Evolutionary conservation across 2,329 filamentous ascomycete genomes (phyloP), one percentile per base, ranked within the genome.

Genomic region (Pseudopyrenochaeta lycopersici): DNA sequence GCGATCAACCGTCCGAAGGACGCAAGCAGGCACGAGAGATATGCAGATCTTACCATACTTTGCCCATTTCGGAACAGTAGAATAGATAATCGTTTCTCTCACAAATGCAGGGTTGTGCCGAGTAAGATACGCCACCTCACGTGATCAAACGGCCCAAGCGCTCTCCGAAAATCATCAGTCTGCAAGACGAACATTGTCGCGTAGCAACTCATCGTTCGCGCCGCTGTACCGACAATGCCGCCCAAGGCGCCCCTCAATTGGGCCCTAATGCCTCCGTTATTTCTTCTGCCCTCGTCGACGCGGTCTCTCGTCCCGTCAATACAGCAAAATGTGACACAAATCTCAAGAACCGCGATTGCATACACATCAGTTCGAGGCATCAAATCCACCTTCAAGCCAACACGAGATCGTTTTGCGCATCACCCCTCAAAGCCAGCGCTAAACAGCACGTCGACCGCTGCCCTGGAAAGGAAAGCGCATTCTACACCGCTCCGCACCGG

Each of bases 401-500:
- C 80, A 38, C 69, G 74, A 54, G 80, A 77, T 62, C 82, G 81
- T 56, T 87, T 84, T 77, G 83, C 85, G 68, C 74, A 81, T 68
- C 74, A 78, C 56, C 77, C 79, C 52, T 74, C 76, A 39, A 78
- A 84, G 14, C 72, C 79, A 6, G 73, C 83, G n/a, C 80, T 89
- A 31, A 77, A 81, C 50, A 80, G 84, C 52, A 84, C 83, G 9
- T 80, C 81, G 7, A 79, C 81, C 2, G 85, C 84, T n/a, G 87
- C 87, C 2, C 80, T 88, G 50, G 76, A 80, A 51, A 84, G 86
- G 44, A 86, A 84, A 74, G 68, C 81, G 33, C 79, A 80, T 60
- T 85, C 81, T 0, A 81, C 87, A 10, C 86, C 87, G 6, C 79
- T 85, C 36, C 90, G 95, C 23, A 88, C 92, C 2, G 95, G 95